Conservation (phyloP, 805 yeast genomes). For the Candida broadrunensis region DNA sequence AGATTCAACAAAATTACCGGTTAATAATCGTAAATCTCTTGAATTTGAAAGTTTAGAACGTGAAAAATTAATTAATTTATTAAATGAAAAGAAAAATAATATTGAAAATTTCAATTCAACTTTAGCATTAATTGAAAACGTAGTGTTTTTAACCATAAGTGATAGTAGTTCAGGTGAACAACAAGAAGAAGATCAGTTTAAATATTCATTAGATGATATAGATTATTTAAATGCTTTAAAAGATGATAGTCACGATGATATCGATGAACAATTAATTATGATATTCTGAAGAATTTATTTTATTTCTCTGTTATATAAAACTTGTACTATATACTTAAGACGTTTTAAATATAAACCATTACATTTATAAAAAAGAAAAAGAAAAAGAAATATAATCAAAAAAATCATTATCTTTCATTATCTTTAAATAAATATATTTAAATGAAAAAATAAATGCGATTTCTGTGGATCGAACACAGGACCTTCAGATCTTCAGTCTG, state of each 20-base stretch:
- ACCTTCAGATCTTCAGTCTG: conserved; percentile 64
- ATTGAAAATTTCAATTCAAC: conserved; percentile 6
- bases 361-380: no score
- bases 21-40: conserved; percentile 17
- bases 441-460: conserved; percentile 48
- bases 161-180: neutral
- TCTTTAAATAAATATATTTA: no score
- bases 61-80: conserved; percentile 6
- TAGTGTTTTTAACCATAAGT: conserved; percentile 13
- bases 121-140: conserved; percentile 18
- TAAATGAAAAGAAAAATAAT: conserved; percentile 6
- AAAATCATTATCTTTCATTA: no score
- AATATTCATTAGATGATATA: conserved; percentile 7
- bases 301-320: no score
- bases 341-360: no score
- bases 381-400: no score
- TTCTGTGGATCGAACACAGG: conserved; percentile 87
- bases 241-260: conserved; percentile 11
- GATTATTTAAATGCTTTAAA: conserved; percentile 11
- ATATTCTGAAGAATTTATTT: no score
- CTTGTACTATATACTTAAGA: no score
- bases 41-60: conserved; percentile 17
- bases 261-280: conserved; percentile 3
- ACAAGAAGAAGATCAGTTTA: neutral
- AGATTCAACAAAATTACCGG: conserved; percentile 9